Conservation (phyloP, 805 yeast species). For the Candida loeiensis region DNA sequence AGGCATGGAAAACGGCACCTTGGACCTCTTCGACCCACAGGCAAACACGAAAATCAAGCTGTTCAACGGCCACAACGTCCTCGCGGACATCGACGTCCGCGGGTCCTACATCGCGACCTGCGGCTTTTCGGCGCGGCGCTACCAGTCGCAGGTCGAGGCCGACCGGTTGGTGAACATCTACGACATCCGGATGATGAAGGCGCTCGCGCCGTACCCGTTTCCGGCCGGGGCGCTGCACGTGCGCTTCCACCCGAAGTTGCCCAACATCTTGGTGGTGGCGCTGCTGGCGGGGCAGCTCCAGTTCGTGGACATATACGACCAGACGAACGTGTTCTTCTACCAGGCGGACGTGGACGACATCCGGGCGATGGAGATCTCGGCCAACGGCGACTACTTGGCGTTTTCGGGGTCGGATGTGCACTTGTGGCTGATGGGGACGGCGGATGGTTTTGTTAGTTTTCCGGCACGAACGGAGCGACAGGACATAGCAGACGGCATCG, state of each 20-base stretch:
- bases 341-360: constrained; percentile 52
- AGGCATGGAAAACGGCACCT: constrained; percentile 56
- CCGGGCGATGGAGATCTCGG: constrained; percentile 48
- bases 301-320: constrained; percentile 78
- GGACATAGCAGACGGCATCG: constrained; percentile 20
- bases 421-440: constrained; percentile 54
- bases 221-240: constrained; percentile 87
- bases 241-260: constrained; percentile 79
- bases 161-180: constrained; percentile 84
- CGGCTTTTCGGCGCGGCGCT: constrained; percentile 61
- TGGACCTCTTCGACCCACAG: constrained; percentile 62
- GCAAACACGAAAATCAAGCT: constrained; percentile 45
- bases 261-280: constrained; percentile 71
- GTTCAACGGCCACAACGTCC: constrained; percentile 56
- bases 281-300: constrained; percentile 81
- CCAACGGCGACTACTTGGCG: constrained; percentile 74
- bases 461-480: constrained; percentile 53
- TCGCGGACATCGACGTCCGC: constrained; percentile 62
- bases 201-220: constrained; percentile 78
- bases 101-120: constrained; percentile 73
- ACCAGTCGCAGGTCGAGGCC: constrained; percentile 19
- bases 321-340: constrained; percentile 59
- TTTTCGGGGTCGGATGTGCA: constrained; percentile 53
- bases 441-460: constrained; percentile 34
- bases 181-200: constrained; percentile 69